These are phyloP conservation scores for Torulaspora franciscae DNA, from an alignment of 805 yeast genomes.

Conservation along the genomic window DNA sequence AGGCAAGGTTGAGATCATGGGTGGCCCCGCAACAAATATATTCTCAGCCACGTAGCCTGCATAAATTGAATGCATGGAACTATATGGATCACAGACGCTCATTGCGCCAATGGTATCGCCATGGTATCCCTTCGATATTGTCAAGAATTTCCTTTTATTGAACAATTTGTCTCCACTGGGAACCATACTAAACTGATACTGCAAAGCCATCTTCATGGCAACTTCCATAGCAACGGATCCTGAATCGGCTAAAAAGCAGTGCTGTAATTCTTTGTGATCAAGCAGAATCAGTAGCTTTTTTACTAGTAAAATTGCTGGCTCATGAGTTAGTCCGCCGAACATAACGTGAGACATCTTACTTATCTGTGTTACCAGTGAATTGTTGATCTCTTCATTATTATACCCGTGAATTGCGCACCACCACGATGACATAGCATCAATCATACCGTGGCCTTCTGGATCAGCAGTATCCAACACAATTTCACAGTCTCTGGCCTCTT, in stretches of 20 bases:
- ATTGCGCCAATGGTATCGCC: constrained; percentile 41
- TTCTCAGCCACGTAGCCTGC: constrained; percentile 31
- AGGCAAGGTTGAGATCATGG: constrained; percentile 16
- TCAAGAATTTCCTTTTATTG: constrained; percentile 33
- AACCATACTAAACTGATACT: constrained; percentile 25
- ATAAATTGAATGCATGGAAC: constrained; percentile 35
- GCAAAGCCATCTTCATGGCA: constrained; percentile 38
- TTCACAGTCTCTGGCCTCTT: constrained; percentile 23
- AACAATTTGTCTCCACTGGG: constrained; percentile 10
- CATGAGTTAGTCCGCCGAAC: constrained; percentile 34
- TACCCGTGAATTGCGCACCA: constrained; percentile 36
- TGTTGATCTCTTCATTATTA: constrained; percentile 25
- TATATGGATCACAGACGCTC: constrained; percentile 37
- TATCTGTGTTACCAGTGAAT: constrained; percentile 35
- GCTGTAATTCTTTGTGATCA: constrained; percentile 24
- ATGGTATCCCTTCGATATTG: constrained; percentile 37
- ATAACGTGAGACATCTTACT: constrained; percentile 31
- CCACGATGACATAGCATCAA: constrained; percentile 36
- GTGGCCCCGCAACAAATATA: constrained; percentile 31
- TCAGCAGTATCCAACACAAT: constrained; percentile 18
- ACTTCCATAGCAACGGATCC: constrained; percentile 39
- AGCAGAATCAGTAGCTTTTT: constrained; percentile 34
- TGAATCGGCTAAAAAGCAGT: constrained; percentile 27
- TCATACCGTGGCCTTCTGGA: constrained; percentile 14
- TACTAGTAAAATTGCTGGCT: constrained; percentile 29